A percentile compares a stretch with the other conserved stretches of the same genome.
phyloP scores from a whole-genome alignment of 345 rosid genomes.

The Citrus sp. region DNA sequence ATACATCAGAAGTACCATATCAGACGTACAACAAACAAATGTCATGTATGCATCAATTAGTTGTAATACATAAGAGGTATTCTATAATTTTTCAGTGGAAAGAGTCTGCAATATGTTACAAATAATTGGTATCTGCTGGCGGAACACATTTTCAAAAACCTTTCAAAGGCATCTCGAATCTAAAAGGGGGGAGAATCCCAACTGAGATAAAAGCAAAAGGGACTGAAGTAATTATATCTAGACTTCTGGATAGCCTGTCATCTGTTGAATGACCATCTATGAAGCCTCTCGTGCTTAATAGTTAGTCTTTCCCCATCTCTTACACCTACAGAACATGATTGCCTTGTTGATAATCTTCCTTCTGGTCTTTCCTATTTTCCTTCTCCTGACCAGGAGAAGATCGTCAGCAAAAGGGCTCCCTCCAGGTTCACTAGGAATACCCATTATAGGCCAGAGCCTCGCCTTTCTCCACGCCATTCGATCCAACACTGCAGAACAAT shows the following conservation, averaged over 20 bases:
- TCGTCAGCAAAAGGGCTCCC: conserved; percentile 30
- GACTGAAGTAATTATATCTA: not conserved
- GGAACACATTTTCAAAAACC: not conserved
- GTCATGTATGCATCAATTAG: too few species aligned
- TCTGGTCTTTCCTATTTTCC: conserved; percentile 24
- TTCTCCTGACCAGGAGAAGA: conserved; percentile 20
- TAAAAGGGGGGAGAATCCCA: not conserved
- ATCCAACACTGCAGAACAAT: conserved; percentile 41
- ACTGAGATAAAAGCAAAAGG: not conserved
- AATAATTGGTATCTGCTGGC: not conserved
- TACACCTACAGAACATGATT: conserved; percentile 7
- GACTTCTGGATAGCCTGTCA: not conserved
- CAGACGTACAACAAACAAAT: accelerated
- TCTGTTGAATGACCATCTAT: not conserved
- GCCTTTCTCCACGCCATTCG: conserved; percentile 38
- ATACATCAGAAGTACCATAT: accelerated
- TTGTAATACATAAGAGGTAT: too few species aligned
- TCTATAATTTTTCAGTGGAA: too few species aligned
- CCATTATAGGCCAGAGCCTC: conserved; percentile 55
- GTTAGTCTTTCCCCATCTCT: not conserved
- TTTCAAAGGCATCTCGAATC: not conserved
- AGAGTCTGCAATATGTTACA: not conserved
- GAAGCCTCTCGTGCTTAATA: not conserved
- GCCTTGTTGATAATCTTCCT: conserved; percentile 13
- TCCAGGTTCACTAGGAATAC: conserved; percentile 57